Evolutionary conservation across 345 rosid genomes (phyloP), one percentile per base, ranked within the genome.

Genomic region (Salix suchowensis): DNA sequence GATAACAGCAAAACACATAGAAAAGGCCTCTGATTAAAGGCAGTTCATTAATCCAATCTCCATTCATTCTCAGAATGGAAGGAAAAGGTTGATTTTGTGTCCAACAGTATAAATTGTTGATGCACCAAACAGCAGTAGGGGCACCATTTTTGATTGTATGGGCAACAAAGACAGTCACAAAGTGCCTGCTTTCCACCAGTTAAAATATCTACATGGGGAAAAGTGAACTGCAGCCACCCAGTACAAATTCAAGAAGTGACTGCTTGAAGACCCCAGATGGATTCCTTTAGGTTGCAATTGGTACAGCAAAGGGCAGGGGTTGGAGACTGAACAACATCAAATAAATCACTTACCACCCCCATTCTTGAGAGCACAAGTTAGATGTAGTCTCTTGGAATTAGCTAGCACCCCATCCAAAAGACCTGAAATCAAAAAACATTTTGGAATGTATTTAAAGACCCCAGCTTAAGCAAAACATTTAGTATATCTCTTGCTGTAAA

Each of bases 331-430:
- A 84, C 77, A 73, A 80, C 81, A 83, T 77, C 80, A 74, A 84
- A 79, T 83, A 79, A 82, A 85, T 85, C 86, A 80, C 88, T 79
- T 82, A 85, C 91, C 91, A 84, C 90, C 86, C 90, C 86, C 85
- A 78, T 78, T 84, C 85, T 69, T 74, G 50, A 73, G 62, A 70
- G 77, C 83, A 75, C 75, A 75, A 74, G 87, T 83, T 80, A 82
- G 82, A 83, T 74, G 76, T 74, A 48, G 82, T 70, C 84, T 62
- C 84, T 77, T 73, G 75, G 75, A 81, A 81, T 84, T 82, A 70
- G 79, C 84, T 77, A 70, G 58, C 77, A 74, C 72, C 84, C 64
- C 68, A 66, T 72, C 84, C 81, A 76, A 67, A 67, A 61, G 74
- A 85, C 67, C 91, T 85, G 89, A 39, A 77, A 76, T 11, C 44